Base-by-base conservation (phyloP, 495 filamentous ascomycete species). In the Astrothelium macrocarpum region DNA sequence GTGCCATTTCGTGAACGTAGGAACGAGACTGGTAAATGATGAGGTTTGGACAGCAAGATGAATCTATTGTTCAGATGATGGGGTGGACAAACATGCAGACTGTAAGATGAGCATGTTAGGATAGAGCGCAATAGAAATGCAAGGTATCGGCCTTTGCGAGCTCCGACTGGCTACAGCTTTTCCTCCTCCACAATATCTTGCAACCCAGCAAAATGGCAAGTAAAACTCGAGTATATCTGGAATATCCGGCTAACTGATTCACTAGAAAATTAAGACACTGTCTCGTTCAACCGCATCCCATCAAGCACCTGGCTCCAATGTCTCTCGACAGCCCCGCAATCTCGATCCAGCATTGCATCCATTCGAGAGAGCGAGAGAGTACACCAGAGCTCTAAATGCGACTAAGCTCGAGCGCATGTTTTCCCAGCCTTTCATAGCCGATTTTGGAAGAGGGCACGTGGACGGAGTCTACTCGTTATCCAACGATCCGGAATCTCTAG, bases 371-470 rank as follows among this genome's bases (percentile, higher is more conserved):
- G 94, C 91, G 58, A 81, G 95, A 72, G 94, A 98, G 77, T 97
- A 97, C 72, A 90, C 87, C 9, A 80, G 89, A 60, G 89, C 90
- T 31, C 82, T 91, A 69, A 97, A 92, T 84, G 91, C 92, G 9
- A 89, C 89, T 59, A 98, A 98, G 70, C 74, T 98, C 60, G 90
- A 97, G 75, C 87, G 94, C 66, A 91, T 98, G 85, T 97, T 97
- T 71, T 93, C 94, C 25, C 85, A 90, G 61, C 94, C 94, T 3
- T 98, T 98, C 72, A 76, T 98, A 46, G 87, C 79, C 0, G 89
- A 96, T 69, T 82, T 98, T 60, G 93, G 91, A 32, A 83, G 83
- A 59, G 94, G 94, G 32, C 94, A 98, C 77, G 89, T 97, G 16
- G 94, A 98, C 73, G 94, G 94, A 53, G 90, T 98, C 4, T 79